These are phyloP conservation scores for Xylaria scruposa DNA, from an alignment of 495 filamentous ascomycete species.

Conservation along the genomic window DNA sequence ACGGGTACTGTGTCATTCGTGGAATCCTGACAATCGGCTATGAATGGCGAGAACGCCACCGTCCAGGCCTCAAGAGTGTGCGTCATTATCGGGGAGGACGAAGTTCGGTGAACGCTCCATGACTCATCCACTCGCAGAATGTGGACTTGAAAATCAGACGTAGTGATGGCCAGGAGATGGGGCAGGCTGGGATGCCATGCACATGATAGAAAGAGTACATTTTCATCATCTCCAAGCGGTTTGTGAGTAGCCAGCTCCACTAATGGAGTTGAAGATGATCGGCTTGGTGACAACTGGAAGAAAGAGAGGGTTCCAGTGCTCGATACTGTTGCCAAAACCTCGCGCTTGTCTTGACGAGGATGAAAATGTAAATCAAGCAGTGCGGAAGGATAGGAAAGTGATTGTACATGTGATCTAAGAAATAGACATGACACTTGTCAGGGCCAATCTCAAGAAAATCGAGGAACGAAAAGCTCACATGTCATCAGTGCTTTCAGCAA, in stretches of 20 bases:
- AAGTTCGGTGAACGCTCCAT: constrained; percentile 36
- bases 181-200: constrained; percentile 67
- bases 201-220: constrained; percentile 71
- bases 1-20: background rate
- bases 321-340: constrained; percentile 70
- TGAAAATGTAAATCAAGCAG: constrained; percentile 89
- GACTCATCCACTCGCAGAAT: constrained; percentile 49
- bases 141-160: constrained; percentile 68
- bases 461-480: constrained; percentile 56
- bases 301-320: constrained; percentile 74
- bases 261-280: constrained; percentile 35
- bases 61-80: constrained; percentile 72
- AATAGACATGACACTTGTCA: constrained; percentile 31
- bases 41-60: constrained; percentile 56
- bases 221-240: constrained; percentile 49
- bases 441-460: constrained; percentile 8
- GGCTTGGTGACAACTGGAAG: constrained; percentile 54
- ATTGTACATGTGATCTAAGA: constrained; percentile 51
- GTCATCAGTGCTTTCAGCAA: constrained; percentile 47
- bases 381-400: constrained; percentile 66
- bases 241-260: constrained; percentile 42
- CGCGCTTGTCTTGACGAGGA: constrained; percentile 52
- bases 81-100: constrained; percentile 42
- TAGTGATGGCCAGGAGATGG: constrained; percentile 66
- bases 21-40: constrained; percentile 9